These are phyloP conservation scores for Fonsecaea monophora DNA, from an alignment of 2,329 filamentous ascomycete genomes.

Conservation along the genomic window DNA sequence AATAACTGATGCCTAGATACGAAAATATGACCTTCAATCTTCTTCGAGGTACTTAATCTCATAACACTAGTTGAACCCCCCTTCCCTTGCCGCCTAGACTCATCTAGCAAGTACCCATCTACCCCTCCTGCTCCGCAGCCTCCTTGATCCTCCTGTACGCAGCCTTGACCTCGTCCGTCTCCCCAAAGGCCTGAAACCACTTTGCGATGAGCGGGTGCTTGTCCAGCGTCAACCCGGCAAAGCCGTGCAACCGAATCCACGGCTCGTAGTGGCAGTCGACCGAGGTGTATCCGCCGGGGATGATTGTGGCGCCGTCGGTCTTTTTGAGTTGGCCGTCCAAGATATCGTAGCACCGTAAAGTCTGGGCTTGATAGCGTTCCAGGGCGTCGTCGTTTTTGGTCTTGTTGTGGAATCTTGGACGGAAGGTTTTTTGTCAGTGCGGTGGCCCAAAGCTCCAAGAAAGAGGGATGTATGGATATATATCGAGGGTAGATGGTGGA, in stretches of 20 bases:
- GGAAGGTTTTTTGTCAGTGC: background rate
- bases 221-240: constrained; percentile 50
- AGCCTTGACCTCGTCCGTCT: constrained; percentile 49
- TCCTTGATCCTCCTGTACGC: constrained; percentile 48
- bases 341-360: constrained; percentile 52
- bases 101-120: background rate
- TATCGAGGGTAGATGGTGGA: too few species aligned
- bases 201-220: constrained; percentile 50
- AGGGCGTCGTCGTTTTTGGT: constrained; percentile 53
- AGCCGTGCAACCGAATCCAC: constrained; percentile 50
- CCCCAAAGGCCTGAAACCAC: constrained; percentile 49
- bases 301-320: constrained; percentile 47
- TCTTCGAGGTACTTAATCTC: background rate
- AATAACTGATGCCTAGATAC: too few species aligned
- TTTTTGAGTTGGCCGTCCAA: constrained; percentile 52
- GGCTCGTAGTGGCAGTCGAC: constrained; percentile 54
- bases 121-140: constrained; percentile 4
- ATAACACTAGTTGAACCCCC: background rate
- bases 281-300: constrained; percentile 47
- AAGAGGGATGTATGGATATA: too few species aligned
- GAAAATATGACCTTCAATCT: background rate
- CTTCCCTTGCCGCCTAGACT: too few species aligned
- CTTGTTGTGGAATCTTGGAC: constrained; percentile 43
- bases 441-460: too few species aligned
- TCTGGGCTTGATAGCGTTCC: constrained; percentile 50